Percentiles rank a stretch among this genome's conserved stretches.
phyloP scores from a whole-genome alignment of 495 filamentous ascomycete species.

The Daldinia decipiens region DNA sequence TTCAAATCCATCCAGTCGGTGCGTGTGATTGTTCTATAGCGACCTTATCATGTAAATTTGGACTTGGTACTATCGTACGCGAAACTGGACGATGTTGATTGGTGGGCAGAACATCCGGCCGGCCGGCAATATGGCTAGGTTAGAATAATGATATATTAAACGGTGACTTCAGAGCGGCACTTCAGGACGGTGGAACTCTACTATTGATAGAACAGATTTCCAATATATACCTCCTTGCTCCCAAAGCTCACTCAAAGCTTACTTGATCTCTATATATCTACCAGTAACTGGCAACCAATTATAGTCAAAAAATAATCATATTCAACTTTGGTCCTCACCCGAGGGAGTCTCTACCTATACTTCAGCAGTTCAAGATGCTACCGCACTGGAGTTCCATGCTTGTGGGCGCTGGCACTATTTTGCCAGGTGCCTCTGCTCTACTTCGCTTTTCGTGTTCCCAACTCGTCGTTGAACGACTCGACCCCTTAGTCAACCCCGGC shows the following conservation, averaged over 20 bases:
- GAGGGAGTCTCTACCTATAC: background rate
- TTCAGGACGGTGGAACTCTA: constrained; percentile 8
- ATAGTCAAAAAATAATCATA: constrained; percentile 2
- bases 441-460: constrained; percentile 51
- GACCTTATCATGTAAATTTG: constrained; percentile 24
- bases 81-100: constrained; percentile 12
- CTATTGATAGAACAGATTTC: background rate
- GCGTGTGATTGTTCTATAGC: background rate
- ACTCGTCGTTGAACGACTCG: constrained; percentile 49
- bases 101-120: constrained; percentile 13
- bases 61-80: constrained; percentile 4
- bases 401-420: background rate
- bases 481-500: constrained; percentile 50
- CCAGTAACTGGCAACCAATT: background rate
- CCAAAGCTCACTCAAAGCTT: background rate
- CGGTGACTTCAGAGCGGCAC: constrained; percentile 12
- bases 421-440: constrained; percentile 24
- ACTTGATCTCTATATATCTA: background rate
- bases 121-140: constrained; percentile 31
- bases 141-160: constrained; percentile 40
- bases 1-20: background rate
- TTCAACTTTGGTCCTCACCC: background rate
- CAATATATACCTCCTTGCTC: background rate
- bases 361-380: constrained; percentile 21
- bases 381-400: constrained; percentile 5